Conservation (phyloP, 495 filamentous ascomycete species). For the Paragyromitra xinjiangensis region DNA sequence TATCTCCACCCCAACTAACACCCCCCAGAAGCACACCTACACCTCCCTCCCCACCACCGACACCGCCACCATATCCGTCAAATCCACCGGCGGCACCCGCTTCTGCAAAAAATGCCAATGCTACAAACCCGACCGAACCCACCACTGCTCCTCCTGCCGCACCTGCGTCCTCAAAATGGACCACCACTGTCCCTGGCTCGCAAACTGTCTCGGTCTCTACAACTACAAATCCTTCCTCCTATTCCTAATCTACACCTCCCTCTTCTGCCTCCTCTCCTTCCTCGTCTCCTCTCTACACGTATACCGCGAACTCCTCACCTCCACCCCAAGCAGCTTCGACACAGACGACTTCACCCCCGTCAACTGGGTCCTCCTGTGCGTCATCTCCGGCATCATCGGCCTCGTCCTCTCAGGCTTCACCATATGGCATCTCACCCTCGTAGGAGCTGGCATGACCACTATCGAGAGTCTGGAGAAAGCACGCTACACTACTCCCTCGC, state of each 20-base stretch:
- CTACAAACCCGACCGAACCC: constrained; percentile 91
- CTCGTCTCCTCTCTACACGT: constrained; percentile 76
- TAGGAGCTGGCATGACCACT: constrained; percentile 80
- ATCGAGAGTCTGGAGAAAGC: constrained; percentile 96
- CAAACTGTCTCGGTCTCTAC: constrained; percentile 89
- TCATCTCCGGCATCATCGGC: constrained; percentile 88
- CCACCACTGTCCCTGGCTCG: constrained; percentile 98
- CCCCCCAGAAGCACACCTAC: constrained; percentile 64
- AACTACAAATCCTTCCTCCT: constrained; percentile 97
- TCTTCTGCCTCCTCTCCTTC: constrained; percentile 88
- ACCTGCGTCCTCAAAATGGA: constrained; percentile 99
- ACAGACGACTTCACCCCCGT: constrained; percentile 80
- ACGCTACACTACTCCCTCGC: constrained; percentile 66
- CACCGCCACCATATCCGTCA: constrained; percentile 79
- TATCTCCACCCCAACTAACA: constrained; percentile 69
- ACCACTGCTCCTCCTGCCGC: constrained; percentile 93
- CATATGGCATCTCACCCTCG: constrained; percentile 88
- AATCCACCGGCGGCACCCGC: constrained; percentile 80
- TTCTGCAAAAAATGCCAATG: constrained; percentile 98
- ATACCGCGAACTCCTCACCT: constrained; percentile 77
- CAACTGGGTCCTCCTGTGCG: constrained; percentile 86
- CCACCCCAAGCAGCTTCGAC: constrained; percentile 65
- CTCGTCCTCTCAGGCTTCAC: constrained; percentile 90
- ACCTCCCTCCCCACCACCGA: constrained; percentile 72
- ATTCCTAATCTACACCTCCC: constrained; percentile 87